Evolutionary conservation across 495 filamentous ascomycete genomes (phyloP).

Genomic region (Polyplosphaeria fusca): DNA sequence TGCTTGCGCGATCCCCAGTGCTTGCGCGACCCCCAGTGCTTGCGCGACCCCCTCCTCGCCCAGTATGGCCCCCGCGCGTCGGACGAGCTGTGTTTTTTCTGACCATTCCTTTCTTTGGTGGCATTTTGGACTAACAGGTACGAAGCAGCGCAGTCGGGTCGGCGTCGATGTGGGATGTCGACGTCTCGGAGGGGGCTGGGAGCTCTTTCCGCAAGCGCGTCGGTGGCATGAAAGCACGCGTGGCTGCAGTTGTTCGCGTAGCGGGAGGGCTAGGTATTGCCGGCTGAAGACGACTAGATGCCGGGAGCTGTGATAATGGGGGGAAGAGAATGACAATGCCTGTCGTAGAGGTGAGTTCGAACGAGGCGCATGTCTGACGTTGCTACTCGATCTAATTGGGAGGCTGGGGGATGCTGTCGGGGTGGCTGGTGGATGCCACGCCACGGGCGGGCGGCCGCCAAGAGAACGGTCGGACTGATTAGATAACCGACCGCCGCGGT

Average conservation of each 20-base stretch:
- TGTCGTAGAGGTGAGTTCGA: too few relatives aligned
- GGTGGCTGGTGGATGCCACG: neutral
- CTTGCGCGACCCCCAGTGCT: neutral
- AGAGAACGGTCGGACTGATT: slow-evolving; percentile 1
- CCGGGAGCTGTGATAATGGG: too few relatives aligned
- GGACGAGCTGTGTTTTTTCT: slow-evolving; percentile 16
- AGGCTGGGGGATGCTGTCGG: neutral
- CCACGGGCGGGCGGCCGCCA: slow-evolving; percentile 5
- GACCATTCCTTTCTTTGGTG: slow-evolving; percentile 13
- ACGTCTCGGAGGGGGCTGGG: too few relatives aligned
- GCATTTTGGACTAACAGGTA: neutral
- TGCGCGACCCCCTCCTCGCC: slow-evolving; percentile 3
- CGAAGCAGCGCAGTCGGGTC: neutral
- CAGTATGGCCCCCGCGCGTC: slow-evolving; percentile 21
- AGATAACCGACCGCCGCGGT: neutral
- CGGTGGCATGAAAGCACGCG: too few relatives aligned
- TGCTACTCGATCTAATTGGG: neutral
- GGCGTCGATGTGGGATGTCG: too few relatives aligned
- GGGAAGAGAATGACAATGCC: too few relatives aligned
- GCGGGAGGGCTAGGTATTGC: too few relatives aligned
- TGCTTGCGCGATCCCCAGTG: too few relatives aligned
- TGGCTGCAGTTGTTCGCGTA: too few relatives aligned
- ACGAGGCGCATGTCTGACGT: too few relatives aligned
- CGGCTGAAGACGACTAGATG: too few relatives aligned
- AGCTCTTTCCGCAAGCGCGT: too few relatives aligned